phyloP scores from a whole-genome alignment of 345 rosid species.

The Rhizophora apiculata region DNA sequence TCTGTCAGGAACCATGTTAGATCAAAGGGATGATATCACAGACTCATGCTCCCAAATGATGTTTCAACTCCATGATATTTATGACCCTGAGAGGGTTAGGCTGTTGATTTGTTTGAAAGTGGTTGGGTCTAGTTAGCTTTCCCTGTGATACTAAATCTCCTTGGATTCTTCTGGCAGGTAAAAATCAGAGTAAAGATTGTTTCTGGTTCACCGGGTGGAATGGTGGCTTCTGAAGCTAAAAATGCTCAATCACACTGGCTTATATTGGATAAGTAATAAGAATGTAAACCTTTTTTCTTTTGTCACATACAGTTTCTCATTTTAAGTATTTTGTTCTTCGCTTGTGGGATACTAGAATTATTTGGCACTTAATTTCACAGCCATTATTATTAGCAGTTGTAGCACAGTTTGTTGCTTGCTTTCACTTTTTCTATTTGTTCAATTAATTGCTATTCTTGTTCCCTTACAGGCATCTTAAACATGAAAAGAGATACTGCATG shows the following conservation, averaged over 20 bases:
- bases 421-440: background rate
- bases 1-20: slow-evolving; percentile 50
- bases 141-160: slow-evolving; percentile 10
- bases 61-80: slow-evolving; percentile 83
- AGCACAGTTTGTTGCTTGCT: background rate
- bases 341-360: background rate
- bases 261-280: slow-evolving; percentile 77
- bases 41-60: slow-evolving; percentile 94
- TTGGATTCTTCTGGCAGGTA: slow-evolving; percentile 38
- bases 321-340: slow-evolving; percentile 1
- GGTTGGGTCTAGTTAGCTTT: slow-evolving; percentile 3
- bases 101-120: background rate
- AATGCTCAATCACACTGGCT: slow-evolving; percentile 78
- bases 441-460: slow-evolving; percentile 12
- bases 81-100: slow-evolving; percentile 83
- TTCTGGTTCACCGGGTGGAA: slow-evolving; percentile 78
- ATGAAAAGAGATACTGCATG: slow-evolving; percentile 77
- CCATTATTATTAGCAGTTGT: background rate
- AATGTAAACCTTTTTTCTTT: slow-evolving; percentile 15
- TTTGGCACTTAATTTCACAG: background rate
- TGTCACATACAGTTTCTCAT: slow-evolving; percentile 5
- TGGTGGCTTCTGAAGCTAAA: slow-evolving; percentile 86
- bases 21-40: slow-evolving; percentile 65
- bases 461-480: slow-evolving; percentile 63
- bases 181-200: slow-evolving; percentile 83